Evolutionary conservation across 2,329 filamentous ascomycete species (phyloP), one percentile per base, ranked within the genome.

Genomic region (Cercospora sp.): DNA sequence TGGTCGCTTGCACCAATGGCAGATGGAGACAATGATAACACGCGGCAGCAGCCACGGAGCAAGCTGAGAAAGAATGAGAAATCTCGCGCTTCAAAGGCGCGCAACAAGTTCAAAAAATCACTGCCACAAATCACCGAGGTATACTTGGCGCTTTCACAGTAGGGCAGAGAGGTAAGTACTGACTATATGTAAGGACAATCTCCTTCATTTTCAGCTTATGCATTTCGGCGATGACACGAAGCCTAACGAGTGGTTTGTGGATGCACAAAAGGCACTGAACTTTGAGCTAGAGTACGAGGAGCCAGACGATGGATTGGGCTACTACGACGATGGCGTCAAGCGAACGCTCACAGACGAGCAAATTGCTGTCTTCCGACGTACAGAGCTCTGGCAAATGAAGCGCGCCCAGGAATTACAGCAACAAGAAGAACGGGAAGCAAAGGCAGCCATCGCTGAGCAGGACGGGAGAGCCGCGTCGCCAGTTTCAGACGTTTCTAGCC

Each of bases 291-390:
- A 68, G 9, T 36, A 78, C n/a, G 78, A 82, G 68, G 77, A 80
- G 2, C 78, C 83, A 18, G 84, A 85, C 30, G 87, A 89, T 45
- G 90, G 82, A 0, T 83, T 97, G 16, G 94, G 93, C 18, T 94
- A 92, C 79, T 98, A 98, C 73, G 80, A 87, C 0, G 94, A 98
- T 76, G 94, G 94, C 3, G 88, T 89, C 69, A 95, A 95, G 78
- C 90, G 94, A 48, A 97, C 93, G 18, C 84, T 98, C 74, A 97
- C 94, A 9, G 92, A 97, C 75, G 91, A 93, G 73, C 92, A 97
- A 82, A 92, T 97, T 73, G 88, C 88, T 63, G 94, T 97, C 69
- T 97, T 97, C 78, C 87, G 94, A 69, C 92, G 96, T 77, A 94
- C 91, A 2, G 94, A 98, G 79, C 86, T 97, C 23, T 89, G 95